Base-by-base conservation (phyloP, 1,284 basidiomycete genomes). In the Tilletiopsis washingtonensis region DNA sequence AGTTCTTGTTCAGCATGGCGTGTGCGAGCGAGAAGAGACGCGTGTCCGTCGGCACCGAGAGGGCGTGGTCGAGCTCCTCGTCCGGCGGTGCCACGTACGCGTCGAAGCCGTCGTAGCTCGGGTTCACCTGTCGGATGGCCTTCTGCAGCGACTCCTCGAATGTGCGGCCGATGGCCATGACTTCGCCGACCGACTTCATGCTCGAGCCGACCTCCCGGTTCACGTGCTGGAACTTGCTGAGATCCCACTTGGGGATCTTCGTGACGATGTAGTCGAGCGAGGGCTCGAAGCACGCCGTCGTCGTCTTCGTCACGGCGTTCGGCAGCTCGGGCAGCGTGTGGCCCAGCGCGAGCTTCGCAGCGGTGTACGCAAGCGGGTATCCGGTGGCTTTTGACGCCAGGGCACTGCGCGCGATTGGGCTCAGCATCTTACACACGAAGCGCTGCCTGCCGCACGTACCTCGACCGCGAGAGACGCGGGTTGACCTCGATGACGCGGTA, bases 151-250 rank as follows among this genome's bases (percentile, higher is more conserved):
- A 90, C 77, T 99, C 94, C 76, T 99, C 94, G 64, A 96, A 99
- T 1, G 94, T 98, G 62, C 94, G 86, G 42, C 94, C 94, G 63
- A 99, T 97, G 59, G 93, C 93, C 94, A 99, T 98, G 67, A 98
- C 93, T 75, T 98, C 94, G 56, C 94, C 94, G 53, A 99, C 94
- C 21, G 88, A 91, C 77, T 99, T 98, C 94, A 99, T 98, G 23
- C 90, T 83, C 2, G 91, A 97, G 34, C 94, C 93, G 47, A 98
- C 84, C 72, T 91, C 84, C 54, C 93, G 85, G 74, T 94, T 86
- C 53, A 99, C 94, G 69, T 81, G 78, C 71, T 96, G 91, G 80
- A 99, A 97, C 77, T 99, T 99, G 63, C 91, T 90, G 56, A 99
- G 78, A 76, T 99, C 94, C 68, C 94, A 98, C 76, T 97, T 97